Percentiles rank a stretch among this genome's conserved stretches.
Conservation (phyloP, 306 rosid genomes). For the Citrullus mucosospermus region DNA sequence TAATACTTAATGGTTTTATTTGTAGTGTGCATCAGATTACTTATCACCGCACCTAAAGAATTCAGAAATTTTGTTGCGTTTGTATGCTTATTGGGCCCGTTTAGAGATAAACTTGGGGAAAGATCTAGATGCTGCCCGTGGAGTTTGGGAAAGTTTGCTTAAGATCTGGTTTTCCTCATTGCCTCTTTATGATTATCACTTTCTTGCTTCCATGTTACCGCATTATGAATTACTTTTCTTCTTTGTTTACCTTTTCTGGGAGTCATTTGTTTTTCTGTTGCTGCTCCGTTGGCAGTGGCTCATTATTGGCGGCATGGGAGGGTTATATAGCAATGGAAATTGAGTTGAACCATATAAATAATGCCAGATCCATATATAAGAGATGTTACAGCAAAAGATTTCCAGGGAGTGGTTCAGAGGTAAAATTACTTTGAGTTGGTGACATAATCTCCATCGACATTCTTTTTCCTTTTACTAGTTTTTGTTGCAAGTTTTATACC, state of each 20-base stretch:
- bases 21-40: conserved; percentile 73
- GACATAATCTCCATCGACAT: neutral
- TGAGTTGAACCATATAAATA: conserved; percentile 50
- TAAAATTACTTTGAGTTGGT: conserved; percentile 15
- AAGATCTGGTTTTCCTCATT: conserved; percentile 53
- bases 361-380: conserved; percentile 75
- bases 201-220: neutral
- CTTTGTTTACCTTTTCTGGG: neutral
- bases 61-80: conserved; percentile 45
- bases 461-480: neutral
- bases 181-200: neutral
- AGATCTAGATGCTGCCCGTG: conserved; percentile 65
- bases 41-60: conserved; percentile 72
- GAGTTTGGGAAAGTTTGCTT: conserved; percentile 81
- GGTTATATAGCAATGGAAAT: conserved; percentile 73
- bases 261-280: neutral
- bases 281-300: conserved; percentile 36
- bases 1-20: conserved; percentile 19
- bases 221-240: neutral
- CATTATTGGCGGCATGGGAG: conserved; percentile 75
- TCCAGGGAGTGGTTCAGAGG: conserved; percentile 80
- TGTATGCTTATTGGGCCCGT: conserved; percentile 86
- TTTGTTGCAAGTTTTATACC: neutral
- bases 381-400: conserved; percentile 81
- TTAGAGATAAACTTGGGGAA: conserved; percentile 53